Evolutionary conservation across 352 stramenopile genomes (phyloP), one percentile per base, ranked within the genome.

Genomic region (Halophytophthora polymorphica): DNA sequence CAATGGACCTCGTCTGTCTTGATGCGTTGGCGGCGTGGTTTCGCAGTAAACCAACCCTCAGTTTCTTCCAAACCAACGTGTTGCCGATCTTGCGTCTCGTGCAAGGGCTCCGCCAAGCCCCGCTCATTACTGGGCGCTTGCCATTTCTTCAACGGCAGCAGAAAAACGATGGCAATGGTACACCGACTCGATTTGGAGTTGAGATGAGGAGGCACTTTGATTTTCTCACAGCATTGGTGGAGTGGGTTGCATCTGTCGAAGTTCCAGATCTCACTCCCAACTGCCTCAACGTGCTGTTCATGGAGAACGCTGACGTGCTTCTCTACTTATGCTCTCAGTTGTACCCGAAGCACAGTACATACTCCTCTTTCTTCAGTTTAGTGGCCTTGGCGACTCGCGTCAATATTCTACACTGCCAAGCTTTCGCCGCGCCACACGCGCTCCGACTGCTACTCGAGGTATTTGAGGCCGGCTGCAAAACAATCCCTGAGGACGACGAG

Each of bases 271-370:
- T 44, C 33, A 56, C 56, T 18, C 3, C 44, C 15, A 59, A 60
- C 15, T 42, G 10, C 11, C 45, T 64, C 23, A 64, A 60, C 19
- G 40, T 22, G 8, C 19, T 64, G n/a, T 60, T 64, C 29, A 54
- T 64, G 6, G 56, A 56, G 31, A 48, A 50, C 29, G 22, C 56
- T 5, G 51, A 64, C 13, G 17, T 48, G 14, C 25, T 64, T 11
- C 50, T 60, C 1, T 64, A 56, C 12, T 38, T 64, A 10, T 64
- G 56, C 14, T 33, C 33, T 7, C 56, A 64, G 14, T 60, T 55
- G n/a, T 43, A 47, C 5, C 28, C 44, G 29, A 15, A 48, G 23
- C 31, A 44, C 34, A 36, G 15, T 15, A 33, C 37, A 0, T 28
- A 64, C 19, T 10, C 50, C 15, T 60, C 50, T 25, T 64, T 64